Evolutionary conservation across 345 rosid species (phyloP).

Genomic region (Euphorbia lathyris): DNA sequence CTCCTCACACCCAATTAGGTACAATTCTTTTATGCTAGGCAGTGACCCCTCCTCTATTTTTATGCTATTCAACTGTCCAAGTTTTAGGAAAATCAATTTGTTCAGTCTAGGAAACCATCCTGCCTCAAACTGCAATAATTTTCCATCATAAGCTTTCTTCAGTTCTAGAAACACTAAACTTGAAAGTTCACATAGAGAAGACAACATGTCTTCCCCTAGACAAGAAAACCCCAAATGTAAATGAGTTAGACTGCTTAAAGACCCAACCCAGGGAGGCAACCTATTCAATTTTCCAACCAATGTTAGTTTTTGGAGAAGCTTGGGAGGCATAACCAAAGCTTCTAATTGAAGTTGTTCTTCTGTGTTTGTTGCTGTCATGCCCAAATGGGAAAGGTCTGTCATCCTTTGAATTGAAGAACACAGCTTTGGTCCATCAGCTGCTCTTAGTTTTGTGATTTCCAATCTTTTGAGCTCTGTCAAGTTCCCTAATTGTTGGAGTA

Average conservation of each 20-base stretch:
- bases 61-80: constrained; percentile 12
- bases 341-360: constrained; percentile 29
- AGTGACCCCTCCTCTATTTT: constrained; percentile 22
- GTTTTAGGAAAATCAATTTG: constrained; percentile 21
- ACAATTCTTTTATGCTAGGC: constrained; percentile 24
- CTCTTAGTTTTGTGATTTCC: constrained; percentile 27
- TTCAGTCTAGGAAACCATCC: constrained; percentile 25
- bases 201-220: constrained; percentile 18
- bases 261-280: constrained; percentile 26
- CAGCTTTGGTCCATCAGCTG: constrained; percentile 19
- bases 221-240: constrained; percentile 19
- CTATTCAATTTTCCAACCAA: constrained; percentile 22
- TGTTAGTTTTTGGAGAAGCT: constrained; percentile 28
- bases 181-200: constrained; percentile 20
- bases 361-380: constrained; percentile 14
- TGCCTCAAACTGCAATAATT: constrained; percentile 20
- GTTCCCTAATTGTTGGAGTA: constrained; percentile 22
- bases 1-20: constrained; percentile 16
- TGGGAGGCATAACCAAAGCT: constrained; percentile 18
- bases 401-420: constrained; percentile 30
- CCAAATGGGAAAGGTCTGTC: constrained; percentile 19
- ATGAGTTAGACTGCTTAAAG: constrained; percentile 22
- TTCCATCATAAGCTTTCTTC: constrained; percentile 21
- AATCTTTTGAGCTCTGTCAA: constrained; percentile 25
- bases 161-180: constrained; percentile 25